phyloP scores from a whole-genome alignment of 108 stramenopile genomes.

The Cyclotella choctawhatcheeana region DNA sequence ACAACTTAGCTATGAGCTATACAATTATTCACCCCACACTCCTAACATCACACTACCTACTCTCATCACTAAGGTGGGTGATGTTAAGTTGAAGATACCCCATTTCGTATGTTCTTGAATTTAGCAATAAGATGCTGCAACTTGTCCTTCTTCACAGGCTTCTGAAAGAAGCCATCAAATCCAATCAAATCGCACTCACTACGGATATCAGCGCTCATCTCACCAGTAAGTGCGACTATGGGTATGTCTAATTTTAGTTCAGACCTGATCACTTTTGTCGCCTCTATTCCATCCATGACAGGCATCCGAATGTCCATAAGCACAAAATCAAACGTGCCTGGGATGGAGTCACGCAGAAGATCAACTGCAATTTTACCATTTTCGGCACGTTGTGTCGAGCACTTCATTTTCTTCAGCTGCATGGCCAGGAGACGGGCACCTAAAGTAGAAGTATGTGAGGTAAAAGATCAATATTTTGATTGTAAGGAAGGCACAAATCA shows the following conservation, averaged over 20 bases:
- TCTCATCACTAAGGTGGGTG: too few relatives aligned
- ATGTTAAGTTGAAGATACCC: too few relatives aligned
- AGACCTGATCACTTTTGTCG: constrained; percentile 50
- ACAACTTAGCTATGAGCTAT: too few relatives aligned
- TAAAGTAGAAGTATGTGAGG: too few relatives aligned
- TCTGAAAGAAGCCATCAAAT: constrained; percentile 51
- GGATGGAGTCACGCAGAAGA: constrained; percentile 44
- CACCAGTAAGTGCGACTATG: constrained; percentile 55
- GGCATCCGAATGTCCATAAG: constrained; percentile 85
- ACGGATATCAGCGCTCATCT: constrained; percentile 28
- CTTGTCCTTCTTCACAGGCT: constrained; percentile 44
- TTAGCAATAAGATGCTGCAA: constrained; percentile 36
- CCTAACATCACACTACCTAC: too few relatives aligned
- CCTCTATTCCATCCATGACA: constrained; percentile 73
- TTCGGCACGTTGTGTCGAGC: constrained; percentile 47
- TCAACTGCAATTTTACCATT: constrained; percentile 67
- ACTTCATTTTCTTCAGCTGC: constrained; percentile 40
- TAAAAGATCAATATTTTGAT: too few relatives aligned
- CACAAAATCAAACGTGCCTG: constrained; percentile 46
- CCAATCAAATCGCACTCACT: constrained; percentile 50
- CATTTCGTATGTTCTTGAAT: too few relatives aligned
- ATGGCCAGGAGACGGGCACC: constrained; percentile 48
- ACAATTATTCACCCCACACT: too few relatives aligned
- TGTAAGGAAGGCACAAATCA: too few relatives aligned
- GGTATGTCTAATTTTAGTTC: constrained; percentile 40